Percentiles rank a stretch among this genome's conserved stretches.
Evolutionary conservation across 2,329 filamentous ascomycete genomes (phyloP).

Genomic region (Lachnellula subtilissima): DNA sequence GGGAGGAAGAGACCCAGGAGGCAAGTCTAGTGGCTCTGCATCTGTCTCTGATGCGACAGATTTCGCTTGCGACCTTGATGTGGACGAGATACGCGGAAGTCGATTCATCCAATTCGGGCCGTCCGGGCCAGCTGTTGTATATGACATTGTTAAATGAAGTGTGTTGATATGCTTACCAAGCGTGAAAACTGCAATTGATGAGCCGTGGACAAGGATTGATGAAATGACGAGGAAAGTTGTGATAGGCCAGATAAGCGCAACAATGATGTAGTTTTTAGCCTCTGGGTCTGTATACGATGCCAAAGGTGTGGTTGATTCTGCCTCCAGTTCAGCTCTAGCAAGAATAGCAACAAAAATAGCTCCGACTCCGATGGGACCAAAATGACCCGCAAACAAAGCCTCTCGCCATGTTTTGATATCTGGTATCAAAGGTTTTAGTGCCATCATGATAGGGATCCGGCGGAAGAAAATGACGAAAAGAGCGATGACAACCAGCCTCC

Average conservation of each 20-base stretch:
- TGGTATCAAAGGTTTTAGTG: conserved; percentile 85
- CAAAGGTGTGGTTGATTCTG: conserved; percentile 66
- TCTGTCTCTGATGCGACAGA: conserved; percentile 75
- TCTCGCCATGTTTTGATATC: conserved; percentile 98
- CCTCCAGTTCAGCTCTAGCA: conserved; percentile 85
- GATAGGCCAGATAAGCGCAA: conserved; percentile 91
- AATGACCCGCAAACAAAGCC: conserved; percentile 92
- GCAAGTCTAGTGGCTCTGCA: conserved; percentile 57
- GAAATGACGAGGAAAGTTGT: conserved; percentile 89
- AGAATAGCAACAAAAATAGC: conserved; percentile 94
- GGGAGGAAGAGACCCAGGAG: conserved; percentile 67
- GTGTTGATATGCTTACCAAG: conserved; percentile 98
- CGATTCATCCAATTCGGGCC: conserved; percentile 94
- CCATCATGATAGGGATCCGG: conserved; percentile 90
- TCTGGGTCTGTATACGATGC: conserved; percentile 50
- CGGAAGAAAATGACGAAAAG: conserved; percentile 92
- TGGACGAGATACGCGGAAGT: conserved; percentile 65
- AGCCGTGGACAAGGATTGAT: conserved; percentile 93
- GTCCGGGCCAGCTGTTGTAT: conserved; percentile 84
- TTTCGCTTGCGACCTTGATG: conserved; percentile 75
- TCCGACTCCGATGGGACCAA: conserved; percentile 94
- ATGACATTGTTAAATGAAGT: conserved; percentile 89
- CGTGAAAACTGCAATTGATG: conserved; percentile 96
- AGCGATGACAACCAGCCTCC: conserved; percentile 91
- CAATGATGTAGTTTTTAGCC: conserved; percentile 59